Conservation (phyloP, 2,329 filamentous ascomycete species). For the Xylariales sp. region DNA sequence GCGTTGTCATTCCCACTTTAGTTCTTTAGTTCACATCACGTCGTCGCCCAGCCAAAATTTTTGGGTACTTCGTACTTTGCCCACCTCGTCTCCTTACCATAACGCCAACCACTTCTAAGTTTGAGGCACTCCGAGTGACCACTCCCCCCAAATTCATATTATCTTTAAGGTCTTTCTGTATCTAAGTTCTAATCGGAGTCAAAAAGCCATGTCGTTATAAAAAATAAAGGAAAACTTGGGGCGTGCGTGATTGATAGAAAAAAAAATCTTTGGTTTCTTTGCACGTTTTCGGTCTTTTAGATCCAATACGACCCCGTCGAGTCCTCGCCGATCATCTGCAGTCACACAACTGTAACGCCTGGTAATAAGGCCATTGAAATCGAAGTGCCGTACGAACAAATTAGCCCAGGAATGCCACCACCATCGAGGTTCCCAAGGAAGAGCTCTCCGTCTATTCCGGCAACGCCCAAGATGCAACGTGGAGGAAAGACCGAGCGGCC, state of each 20-base stretch:
- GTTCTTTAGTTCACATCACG: slow-evolving; percentile 18
- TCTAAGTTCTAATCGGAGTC: neutral
- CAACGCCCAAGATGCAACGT: slow-evolving; percentile 37
- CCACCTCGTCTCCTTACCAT: slow-evolving; percentile 1
- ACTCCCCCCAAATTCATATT: neutral
- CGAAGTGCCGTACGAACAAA: neutral
- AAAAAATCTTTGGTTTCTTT: neutral
- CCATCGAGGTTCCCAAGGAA: slow-evolving; percentile 10
- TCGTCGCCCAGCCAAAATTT: slow-evolving; percentile 29
- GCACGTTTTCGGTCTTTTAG: neutral
- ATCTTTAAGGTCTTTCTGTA: neutral
- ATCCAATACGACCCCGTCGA: neutral
- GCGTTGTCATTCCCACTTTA: slow-evolving; percentile 40
- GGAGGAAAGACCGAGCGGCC: slow-evolving; percentile 19
- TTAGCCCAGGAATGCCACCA: slow-evolving; percentile 19
- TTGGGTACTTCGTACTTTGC: slow-evolving; percentile 11
- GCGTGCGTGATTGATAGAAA: neutral
- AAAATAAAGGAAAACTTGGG: neutral
- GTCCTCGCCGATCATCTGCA: neutral
- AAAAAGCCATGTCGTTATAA: slow-evolving; percentile 8
- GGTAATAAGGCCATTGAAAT: neutral
- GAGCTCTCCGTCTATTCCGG: slow-evolving; percentile 27
- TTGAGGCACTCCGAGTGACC: neutral
- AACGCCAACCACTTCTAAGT: slow-evolving; percentile 1
- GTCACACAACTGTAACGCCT: neutral